Evolutionary conservation across 306 rosid species (phyloP).

Genomic region (Astragalus membranaceus): DNA sequence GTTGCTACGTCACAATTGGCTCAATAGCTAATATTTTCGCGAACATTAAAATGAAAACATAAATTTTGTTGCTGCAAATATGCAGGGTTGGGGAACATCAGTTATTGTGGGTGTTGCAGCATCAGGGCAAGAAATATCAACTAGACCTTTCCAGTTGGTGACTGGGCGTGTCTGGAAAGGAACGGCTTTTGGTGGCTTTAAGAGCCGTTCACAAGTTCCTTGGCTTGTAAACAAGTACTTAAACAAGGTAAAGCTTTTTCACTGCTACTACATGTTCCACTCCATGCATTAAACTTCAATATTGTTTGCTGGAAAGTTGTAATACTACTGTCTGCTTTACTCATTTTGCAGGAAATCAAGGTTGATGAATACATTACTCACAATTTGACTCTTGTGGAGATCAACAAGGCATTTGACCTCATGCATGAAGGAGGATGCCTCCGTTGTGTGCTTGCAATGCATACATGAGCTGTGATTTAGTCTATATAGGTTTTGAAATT

Average conservation of each 20-base stretch:
- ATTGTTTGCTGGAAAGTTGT: not conserved
- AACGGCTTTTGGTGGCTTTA: constrained; percentile 96
- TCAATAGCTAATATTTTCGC: not conserved
- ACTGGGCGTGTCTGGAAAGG: constrained; percentile 99
- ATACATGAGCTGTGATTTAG: constrained; percentile 22
- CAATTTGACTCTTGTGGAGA: constrained; percentile 62
- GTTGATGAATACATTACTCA: constrained; percentile 95
- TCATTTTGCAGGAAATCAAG: constrained; percentile 76
- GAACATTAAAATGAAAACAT: not conserved
- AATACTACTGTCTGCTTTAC: not conserved
- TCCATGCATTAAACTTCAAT: not conserved
- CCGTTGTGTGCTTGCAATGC: constrained; percentile 72
- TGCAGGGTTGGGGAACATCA: constrained; percentile 95
- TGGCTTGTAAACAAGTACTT: constrained; percentile 94
- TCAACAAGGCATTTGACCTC: constrained; percentile 86
- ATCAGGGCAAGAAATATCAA: constrained; percentile 86
- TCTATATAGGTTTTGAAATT: not conserved
- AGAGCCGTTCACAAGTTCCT: constrained; percentile 95
- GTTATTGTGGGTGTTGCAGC: constrained; percentile 95
- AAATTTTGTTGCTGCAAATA: not conserved
- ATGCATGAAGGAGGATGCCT: constrained; percentile 91
- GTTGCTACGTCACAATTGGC: constrained; percentile 2
- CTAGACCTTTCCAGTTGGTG: constrained; percentile 93
- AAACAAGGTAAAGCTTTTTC: constrained; percentile 57
- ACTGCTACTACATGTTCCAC: not conserved